Base-by-base conservation (phyloP, 2,329 filamentous ascomycete genomes). In the Ophiostoma fasciatum region DNA sequence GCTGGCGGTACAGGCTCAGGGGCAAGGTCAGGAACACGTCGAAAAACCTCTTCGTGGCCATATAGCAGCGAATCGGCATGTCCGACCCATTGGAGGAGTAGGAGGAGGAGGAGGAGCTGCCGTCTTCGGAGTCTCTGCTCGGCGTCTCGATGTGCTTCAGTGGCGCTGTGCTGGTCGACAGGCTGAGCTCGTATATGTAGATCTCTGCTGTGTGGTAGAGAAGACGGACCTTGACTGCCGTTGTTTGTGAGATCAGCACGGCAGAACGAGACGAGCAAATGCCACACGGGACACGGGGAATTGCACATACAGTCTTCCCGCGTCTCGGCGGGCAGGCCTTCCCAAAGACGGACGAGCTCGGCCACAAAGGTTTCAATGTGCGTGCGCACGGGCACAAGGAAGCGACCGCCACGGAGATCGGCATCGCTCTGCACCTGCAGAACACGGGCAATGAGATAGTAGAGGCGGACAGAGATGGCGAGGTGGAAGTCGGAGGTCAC, bases 131-230 rank as follows among this genome's bases (percentile, higher is more conserved):
- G 6, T 38, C 36, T 15, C 33, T 31, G 31, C 37, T 39, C 4
- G 36, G 28, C 14, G 36, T 35, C 36, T 31, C 35, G 35, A 35
- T 25, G 12, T 27, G 15, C 28, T 36, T 35, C 21, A 35, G 27
- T 9, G 40, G 35, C 17, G 27, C 27, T 18, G 41, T 33, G 7
- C 33, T n/a, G 14, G 21, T 29, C 7, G 42, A 26, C 10, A 48
- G 18, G 31, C 44, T 36, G 21, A 47, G 29, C 34, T 45, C 45
- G 39, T 43, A 46, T 11, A 47, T 39, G 15, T 44, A 39, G 11
- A 47, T 44, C 22, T 45, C 32, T 7, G 34, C 17, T 7, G 45
- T 43, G 25, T 40, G 42, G 28, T 46, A 46, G n/a, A 43, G 27
- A 7, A 46, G 34, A n/a, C 40, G 37, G 30, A 45, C 27, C 5